These are phyloP conservation scores for Phyllosticta citrichinensis DNA, from an alignment of 2,329 filamentous ascomycete species.

Conservation along the genomic window DNA sequence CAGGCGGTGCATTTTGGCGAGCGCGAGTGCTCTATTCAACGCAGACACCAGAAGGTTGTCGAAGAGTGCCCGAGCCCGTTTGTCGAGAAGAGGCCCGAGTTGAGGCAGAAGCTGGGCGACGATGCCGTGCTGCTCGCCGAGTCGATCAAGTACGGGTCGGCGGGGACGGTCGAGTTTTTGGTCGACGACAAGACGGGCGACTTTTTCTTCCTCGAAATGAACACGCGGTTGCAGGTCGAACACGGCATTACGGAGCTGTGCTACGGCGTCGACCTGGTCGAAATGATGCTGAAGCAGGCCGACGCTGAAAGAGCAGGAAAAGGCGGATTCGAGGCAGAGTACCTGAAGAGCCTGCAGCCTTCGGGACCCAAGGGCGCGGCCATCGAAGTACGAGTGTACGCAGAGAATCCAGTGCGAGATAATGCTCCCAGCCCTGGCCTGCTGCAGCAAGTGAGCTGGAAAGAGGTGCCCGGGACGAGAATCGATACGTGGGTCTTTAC, in stretches of 20 bases:
- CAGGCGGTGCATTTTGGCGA: constrained; percentile 77
- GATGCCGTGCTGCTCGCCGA: constrained; percentile 59
- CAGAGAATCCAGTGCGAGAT: constrained; percentile 48
- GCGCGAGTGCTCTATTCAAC: constrained; percentile 78
- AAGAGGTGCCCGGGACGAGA: constrained; percentile 37
- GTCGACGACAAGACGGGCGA: constrained; percentile 69
- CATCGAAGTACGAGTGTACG: constrained; percentile 46
- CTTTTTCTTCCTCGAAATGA: constrained; percentile 61
- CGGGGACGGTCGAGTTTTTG: constrained; percentile 84
- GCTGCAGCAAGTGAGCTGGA: constrained; percentile 48
- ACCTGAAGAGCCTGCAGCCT: constrained; percentile 35
- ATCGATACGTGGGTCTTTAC: constrained; percentile 56
- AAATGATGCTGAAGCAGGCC: constrained; percentile 47
- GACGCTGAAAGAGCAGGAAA: constrained; percentile 39
- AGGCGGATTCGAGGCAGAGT: constrained; percentile 33
- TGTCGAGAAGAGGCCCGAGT: constrained; percentile 39
- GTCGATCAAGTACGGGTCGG: constrained; percentile 61
- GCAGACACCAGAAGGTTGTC: constrained; percentile 81
- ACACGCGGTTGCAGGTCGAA: constrained; percentile 49
- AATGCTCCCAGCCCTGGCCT: constrained; percentile 51
- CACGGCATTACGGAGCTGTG: constrained; percentile 49
- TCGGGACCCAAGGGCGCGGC: constrained; percentile 36
- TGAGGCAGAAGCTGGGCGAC: constrained; percentile 52
- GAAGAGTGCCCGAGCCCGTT: constrained; percentile 81
- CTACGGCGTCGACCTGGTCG: constrained; percentile 44